These are phyloP conservation scores for Areca catechu DNA, from an alignment of 176 grass and related monocot species.

Conservation along the genomic window DNA sequence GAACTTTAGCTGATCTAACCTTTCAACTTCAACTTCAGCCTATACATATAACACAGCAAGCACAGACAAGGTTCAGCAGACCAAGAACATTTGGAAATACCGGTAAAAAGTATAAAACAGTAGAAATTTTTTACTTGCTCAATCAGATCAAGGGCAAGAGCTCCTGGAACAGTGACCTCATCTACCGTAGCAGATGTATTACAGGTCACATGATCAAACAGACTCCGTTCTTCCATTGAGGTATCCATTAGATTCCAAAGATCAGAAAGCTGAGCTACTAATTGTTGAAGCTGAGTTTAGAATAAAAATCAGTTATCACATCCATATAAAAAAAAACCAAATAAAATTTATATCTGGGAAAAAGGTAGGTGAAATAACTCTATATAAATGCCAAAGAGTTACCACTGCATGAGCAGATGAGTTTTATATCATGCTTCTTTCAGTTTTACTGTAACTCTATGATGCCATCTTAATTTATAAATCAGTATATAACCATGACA, in stretches of 20 bases:
- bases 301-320: conserved; percentile 9
- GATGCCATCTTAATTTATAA: no score
- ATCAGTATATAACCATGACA: no score
- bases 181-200: conserved; percentile 69
- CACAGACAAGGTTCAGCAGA: conserved; percentile 8
- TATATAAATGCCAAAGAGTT: no score
- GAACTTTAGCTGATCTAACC: conserved; percentile 64
- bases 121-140: conserved; percentile 54
- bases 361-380: no score
- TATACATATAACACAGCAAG: conserved; percentile 20
- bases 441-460: no score
- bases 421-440: no score
- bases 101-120: no score
- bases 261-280: conserved; percentile 82
- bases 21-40: conserved; percentile 79
- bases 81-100: no score
- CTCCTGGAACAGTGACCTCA: conserved; percentile 73
- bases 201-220: conserved; percentile 91
- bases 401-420: no score
- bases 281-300: conserved; percentile 75
- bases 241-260: conserved; percentile 99
- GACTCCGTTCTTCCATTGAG: conserved; percentile 60
- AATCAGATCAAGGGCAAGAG: conserved; percentile 89
- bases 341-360: no score
- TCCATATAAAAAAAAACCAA: conserved; percentile 1